Base-by-base conservation (phyloP, 2,329 filamentous ascomycete species). In the Monascus ruber region DNA sequence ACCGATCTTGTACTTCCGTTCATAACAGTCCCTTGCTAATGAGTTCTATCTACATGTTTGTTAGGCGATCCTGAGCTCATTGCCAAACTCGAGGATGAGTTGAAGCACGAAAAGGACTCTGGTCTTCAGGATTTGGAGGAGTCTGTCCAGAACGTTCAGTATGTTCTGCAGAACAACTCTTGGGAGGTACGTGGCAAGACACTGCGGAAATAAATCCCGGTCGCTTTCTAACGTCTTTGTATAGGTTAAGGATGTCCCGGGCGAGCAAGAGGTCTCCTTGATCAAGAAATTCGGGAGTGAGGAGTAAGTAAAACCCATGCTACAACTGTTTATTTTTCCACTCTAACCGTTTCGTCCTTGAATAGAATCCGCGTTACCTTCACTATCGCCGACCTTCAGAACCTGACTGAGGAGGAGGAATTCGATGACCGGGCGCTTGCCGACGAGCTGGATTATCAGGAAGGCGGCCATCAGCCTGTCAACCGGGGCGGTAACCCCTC, bases 81-180 rank as follows among this genome's bases (percentile, higher is more conserved):
- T 32, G 77, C 79, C 43, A 96, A 96, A 76, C 77, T 98, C 36
- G 77, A 85, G 49, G 81, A 78, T 58, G 88, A 94, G 70, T 72
- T 93, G 49, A 69, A 79, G 62, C 79, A 94, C 58, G 91, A 96
- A 74, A 77, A 79, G 55, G 81, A 88, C 57, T 80, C 87, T 65
- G 81, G 82, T 65, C 72, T 76, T 45, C 77, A 85, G 55, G 76
- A 83, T 48, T 67, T 83, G 49, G 82, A 86, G 32, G 73, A 79
- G 47, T 84, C 81, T 61, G 76, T 95, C 63, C 81, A 86, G 68
- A 85, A 91, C 62, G 95, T 93, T 66, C 82, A 87, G 67, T 84
- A 91, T 60, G 95, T 91, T 68, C 68, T 95, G 35, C 79, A 89
- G 58, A 89, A 85, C 68, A 81, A 81, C 57, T 76, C 81, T 32